These are phyloP conservation scores for Avena insularis DNA, from an alignment of 176 grass and related monocot genomes.

Conservation along the genomic window DNA sequence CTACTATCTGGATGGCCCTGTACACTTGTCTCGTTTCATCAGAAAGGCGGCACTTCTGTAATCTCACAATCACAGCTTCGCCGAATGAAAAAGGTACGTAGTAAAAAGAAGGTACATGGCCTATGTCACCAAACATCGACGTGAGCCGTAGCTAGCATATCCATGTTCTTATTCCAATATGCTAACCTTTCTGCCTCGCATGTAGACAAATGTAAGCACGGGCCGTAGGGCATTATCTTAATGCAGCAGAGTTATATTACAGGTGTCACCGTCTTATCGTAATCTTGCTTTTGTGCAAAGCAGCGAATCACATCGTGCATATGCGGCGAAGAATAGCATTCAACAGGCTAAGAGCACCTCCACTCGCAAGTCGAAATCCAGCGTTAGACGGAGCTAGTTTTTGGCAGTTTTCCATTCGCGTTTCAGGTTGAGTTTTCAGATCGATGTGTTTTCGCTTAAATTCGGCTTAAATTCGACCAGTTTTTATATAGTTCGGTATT, in stretches of 20 bases:
- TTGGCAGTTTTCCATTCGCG: no score
- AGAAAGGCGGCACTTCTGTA: background rate
- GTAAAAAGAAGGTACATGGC: background rate
- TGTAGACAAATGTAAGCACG: slow-evolving; percentile 10
- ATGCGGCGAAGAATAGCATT: slow-evolving; percentile 20
- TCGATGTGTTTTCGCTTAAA: no score
- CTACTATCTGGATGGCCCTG: background rate
- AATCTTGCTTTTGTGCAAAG: slow-evolving; percentile 38
- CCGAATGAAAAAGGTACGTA: background rate
- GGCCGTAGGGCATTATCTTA: slow-evolving; percentile 31
- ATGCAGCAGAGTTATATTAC: background rate
- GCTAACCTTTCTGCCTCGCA: background rate
- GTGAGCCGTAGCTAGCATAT: slow-evolving; percentile 42
- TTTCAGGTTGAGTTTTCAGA: no score
- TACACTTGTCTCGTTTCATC: slow-evolving; percentile 1
- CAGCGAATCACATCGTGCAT: slow-evolving; percentile 29
- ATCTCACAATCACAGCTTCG: slow-evolving; percentile 13
- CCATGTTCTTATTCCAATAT: slow-evolving; percentile 40
- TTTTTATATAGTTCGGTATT: no score
- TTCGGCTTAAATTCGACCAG: no score
- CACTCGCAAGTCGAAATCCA: no score
- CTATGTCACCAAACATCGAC: background rate
- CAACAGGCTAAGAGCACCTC: background rate
- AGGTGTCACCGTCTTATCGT: slow-evolving; percentile 39
- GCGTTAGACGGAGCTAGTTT: no score